These are phyloP conservation scores for Fusarium napiforme DNA, from an alignment of 2,329 filamentous ascomycete genomes.

Conservation along the genomic window DNA sequence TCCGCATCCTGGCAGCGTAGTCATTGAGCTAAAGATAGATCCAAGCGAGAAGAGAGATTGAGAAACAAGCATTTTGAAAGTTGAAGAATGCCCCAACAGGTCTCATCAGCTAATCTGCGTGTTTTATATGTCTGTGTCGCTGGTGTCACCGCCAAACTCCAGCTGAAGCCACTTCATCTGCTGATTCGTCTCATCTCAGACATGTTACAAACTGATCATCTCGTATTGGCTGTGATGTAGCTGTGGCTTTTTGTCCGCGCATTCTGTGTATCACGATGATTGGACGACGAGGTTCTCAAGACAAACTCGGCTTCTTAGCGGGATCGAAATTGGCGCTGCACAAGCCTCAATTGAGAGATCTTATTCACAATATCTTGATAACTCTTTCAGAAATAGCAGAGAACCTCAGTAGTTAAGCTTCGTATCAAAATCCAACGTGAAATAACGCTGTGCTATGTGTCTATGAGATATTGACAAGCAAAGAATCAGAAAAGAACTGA, in stretches of 20 bases:
- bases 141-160: too few species aligned
- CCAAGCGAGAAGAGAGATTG: not conserved
- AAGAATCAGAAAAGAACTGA: constrained; percentile 39
- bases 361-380: fast-evolving
- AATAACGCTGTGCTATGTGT: too few species aligned
- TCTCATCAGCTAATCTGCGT: too few species aligned
- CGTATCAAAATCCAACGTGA: too few species aligned
- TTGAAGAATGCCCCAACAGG: fast-evolving
- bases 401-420: too few species aligned
- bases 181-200: not conserved
- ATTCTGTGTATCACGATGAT: not conserved
- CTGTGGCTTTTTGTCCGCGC: not conserved
- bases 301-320: not conserved
- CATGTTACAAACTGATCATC: not conserved
- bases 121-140: too few species aligned
- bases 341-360: too few species aligned
- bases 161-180: not conserved
- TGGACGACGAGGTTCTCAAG: not conserved
- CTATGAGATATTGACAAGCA: constrained; percentile 30
- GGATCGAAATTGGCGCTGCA: not conserved
- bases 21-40: not conserved
- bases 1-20: not conserved
- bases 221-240: not conserved
- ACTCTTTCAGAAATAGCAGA: fast-evolving
- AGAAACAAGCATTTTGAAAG: not conserved